These are phyloP conservation scores for Backusella luteola DNA, from an alignment of 192 early-diverging fungal species.

Conservation along the genomic window DNA sequence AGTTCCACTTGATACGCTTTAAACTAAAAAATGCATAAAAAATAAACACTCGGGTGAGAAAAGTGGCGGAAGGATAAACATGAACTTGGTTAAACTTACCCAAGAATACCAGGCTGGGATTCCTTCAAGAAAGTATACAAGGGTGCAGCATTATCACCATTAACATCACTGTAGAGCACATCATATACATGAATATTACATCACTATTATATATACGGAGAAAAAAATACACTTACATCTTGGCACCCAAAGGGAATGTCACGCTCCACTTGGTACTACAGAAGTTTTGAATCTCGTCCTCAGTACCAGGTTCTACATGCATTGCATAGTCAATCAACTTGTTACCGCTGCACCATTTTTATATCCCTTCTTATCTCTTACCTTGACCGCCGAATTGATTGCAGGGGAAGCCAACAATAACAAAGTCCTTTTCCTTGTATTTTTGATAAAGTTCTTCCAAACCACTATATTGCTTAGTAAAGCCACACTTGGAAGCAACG, in stretches of 20 bases:
- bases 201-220: not conserved
- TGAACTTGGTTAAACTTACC: constrained; percentile 23
- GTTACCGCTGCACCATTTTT: not conserved
- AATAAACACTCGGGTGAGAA: not conserved
- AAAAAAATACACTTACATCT: constrained; percentile 44
- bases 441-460: constrained; percentile 68
- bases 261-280: constrained; percentile 78
- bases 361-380: constrained; percentile 7
- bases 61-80: not conserved
- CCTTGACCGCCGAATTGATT: constrained; percentile 83
- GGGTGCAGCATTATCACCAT: constrained; percentile 61
- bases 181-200: not conserved
- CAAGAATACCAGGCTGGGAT: constrained; percentile 37
- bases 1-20: constrained; percentile 76
- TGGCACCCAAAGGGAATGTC: constrained; percentile 84
- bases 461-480: constrained; percentile 75
- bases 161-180: constrained; percentile 56
- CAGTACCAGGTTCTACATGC: constrained; percentile 42
- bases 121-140: constrained; percentile 64
- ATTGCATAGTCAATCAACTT: not conserved
- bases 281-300: constrained; percentile 49
- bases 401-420: constrained; percentile 87
- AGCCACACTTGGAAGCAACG: constrained; percentile 89
- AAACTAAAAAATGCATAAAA: constrained; percentile 29
- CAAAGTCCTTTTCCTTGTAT: constrained; percentile 65